Base-by-base conservation (phyloP, 1,284 basidiomycete genomes). In the Caloboletus firmus region DNA sequence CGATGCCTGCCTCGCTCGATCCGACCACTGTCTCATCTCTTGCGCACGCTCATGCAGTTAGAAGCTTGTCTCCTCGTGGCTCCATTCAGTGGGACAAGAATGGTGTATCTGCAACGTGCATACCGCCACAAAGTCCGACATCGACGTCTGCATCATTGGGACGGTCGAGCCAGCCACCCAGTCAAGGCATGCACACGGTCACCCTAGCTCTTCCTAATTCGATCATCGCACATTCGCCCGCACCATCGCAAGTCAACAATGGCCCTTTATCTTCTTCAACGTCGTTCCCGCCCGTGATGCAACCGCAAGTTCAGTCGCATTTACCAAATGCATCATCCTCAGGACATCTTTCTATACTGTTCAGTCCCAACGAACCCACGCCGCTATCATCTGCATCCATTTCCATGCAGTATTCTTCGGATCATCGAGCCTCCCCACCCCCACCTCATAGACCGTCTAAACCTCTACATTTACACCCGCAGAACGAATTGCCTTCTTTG, bases 1-100 rank as follows among this genome's bases (percentile, higher is more conserved):
- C 76, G 4, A 71, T 79, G 58, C 77, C 76, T 6, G 71, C 74
- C 8, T 65, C 68, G 9, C 65, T 72, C 30, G 70, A 74, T 55
- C 71, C 74, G 1, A 75, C 71, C 6, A 72, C 72, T 17, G 56
- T 73, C 41, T 67, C 68, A 5, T 67, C 71, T 40, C 61, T 66
- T 43, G 51, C 45, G 8, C 67, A 64, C 39, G 57, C 65, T 10
- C 60, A 52, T 35, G 45, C 44, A 2, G 53, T 20, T 12, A 53
- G 64, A 36, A 51, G 62, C 4, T 28, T 30, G 17, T 70, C 66
- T 22, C 57, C 66, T 32, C 65, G 55, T 5, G 43, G 49, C 2
- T 46, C 54, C 28, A 35, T 49, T 18, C 63, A 58, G 1, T 34
- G 57, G 63, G 59, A 63, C 37, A 64, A 55, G 49, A 53, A 53